Evolutionary conservation across 73 alveolate genomes (phyloP).

Genomic region (Effrenium voratum): DNA sequence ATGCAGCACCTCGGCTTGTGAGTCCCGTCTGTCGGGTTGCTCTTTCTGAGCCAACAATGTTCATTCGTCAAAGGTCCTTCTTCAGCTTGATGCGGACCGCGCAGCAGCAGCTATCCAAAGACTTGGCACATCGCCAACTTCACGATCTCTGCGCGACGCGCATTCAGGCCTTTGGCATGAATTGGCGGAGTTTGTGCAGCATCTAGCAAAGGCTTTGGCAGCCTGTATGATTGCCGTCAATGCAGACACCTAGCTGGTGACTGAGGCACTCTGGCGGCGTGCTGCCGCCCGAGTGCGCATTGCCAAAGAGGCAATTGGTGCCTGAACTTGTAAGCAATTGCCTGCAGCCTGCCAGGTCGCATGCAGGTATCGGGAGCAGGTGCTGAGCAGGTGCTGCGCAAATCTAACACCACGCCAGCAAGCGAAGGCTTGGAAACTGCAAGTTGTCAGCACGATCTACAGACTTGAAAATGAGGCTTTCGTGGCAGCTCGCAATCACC

Average conservation of each 20-base stretch:
- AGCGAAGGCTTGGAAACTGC: background rate
- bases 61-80: background rate
- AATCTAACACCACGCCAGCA: conserved; percentile 5
- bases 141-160: conserved; percentile 35
- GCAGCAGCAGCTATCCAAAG: conserved; percentile 33
- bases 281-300: background rate
- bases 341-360: background rate
- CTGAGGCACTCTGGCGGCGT: conserved; percentile 34
- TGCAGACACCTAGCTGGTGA: background rate
- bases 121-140: background rate
- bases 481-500: conserved; percentile 25
- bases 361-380: background rate
- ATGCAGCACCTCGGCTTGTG: too few species aligned
- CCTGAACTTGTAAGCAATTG: background rate
- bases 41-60: too few species aligned
- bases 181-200: background rate
- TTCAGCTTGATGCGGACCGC: conserved; percentile 29
- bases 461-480: too few species aligned
- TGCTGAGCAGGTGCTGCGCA: conserved; percentile 17
- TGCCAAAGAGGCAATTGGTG: background rate
- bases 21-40: too few species aligned
- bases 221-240: background rate
- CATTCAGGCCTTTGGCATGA: background rate
- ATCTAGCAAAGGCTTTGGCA: background rate
- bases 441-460: background rate